phyloP scores from a whole-genome alignment of 129 eudicot species.

The Escallonia rubra region DNA sequence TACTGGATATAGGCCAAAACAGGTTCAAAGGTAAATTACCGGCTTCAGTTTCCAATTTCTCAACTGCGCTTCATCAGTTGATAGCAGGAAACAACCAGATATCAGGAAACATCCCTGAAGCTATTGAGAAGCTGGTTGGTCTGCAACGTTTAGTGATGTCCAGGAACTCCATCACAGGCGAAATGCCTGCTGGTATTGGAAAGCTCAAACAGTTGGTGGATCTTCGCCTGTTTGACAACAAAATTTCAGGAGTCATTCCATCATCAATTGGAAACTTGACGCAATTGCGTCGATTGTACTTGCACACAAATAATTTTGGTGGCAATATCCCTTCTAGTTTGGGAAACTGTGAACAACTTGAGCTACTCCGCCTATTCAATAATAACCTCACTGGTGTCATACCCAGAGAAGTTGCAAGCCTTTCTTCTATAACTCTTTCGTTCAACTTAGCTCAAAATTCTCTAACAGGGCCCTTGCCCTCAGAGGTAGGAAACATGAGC shows the following conservation, averaged over 20 bases:
- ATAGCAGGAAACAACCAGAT: background rate
- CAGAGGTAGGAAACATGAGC: background rate
- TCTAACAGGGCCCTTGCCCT: background rate
- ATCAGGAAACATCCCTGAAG: constrained; percentile 7
- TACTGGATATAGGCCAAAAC: too few relatives aligned
- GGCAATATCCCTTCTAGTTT: constrained; percentile 4
- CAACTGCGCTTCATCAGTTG: background rate
- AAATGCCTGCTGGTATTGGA: background rate
- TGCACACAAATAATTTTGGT: background rate
- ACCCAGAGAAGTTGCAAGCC: background rate
- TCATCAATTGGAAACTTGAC: constrained; percentile 18
- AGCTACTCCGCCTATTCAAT: background rate
- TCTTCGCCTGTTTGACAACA: constrained; percentile 13
- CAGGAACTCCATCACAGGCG: background rate
- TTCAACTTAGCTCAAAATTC: background rate
- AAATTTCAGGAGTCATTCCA: constrained; percentile 30
- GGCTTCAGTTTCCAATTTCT: background rate
- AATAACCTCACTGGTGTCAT: constrained; percentile 16
- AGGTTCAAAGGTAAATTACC: too few relatives aligned
- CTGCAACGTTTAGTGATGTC: background rate
- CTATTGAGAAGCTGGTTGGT: constrained; percentile 12
- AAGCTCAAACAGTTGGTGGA: background rate
- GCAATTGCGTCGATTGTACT: background rate
- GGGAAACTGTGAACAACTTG: background rate
- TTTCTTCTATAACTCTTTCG: background rate